A percentile compares a stretch with the other conserved stretches of the same genome.
Evolutionary conservation across 1,139 yeast genomes (phyloP).

Genomic region (Blastobotrys malaysiensis): DNA sequence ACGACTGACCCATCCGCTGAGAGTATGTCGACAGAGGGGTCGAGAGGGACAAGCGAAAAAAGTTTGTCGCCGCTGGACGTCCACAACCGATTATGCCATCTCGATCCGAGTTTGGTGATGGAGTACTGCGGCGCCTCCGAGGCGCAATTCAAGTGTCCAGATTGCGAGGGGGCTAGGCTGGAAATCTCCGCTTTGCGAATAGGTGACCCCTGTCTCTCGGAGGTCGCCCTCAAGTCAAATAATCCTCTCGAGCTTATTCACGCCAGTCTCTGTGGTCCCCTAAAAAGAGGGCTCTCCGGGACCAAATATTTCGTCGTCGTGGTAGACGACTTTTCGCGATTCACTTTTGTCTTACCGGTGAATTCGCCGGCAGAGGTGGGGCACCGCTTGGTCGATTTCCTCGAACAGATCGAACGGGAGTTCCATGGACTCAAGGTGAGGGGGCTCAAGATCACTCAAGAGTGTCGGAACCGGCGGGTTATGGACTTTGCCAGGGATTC

Average conservation of each 20-base stretch:
- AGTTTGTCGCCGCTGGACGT: neutral
- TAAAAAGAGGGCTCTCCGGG: conserved; percentile 9
- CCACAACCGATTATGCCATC: neutral
- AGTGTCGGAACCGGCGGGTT: conserved; percentile 9
- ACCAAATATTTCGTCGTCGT: conserved; percentile 4
- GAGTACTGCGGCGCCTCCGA: neutral
- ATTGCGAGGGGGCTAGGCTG: conserved; percentile 3
- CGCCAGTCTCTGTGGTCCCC: conserved; percentile 10
- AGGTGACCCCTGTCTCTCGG: conserved; percentile 9
- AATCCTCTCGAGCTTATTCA: conserved; percentile 11
- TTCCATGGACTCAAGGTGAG: conserved; percentile 4
- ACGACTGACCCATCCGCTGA: too few relatives aligned
- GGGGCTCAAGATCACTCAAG: conserved; percentile 11
- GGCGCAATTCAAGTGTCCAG: neutral
- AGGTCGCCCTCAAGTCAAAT: conserved; percentile 10
- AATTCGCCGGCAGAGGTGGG: conserved; percentile 8
- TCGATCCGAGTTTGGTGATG: neutral
- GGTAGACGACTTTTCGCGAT: conserved; percentile 10
- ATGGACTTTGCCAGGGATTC: conserved; percentile 7
- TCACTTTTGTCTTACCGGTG: conserved; percentile 8
- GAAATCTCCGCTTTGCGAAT: conserved; percentile 4
- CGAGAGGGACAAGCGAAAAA: neutral
- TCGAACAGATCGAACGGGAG: conserved; percentile 4
- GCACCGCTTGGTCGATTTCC: conserved; percentile 6
- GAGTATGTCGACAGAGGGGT: neutral